Evolutionary conservation across 257 asterid genomes (phyloP).

Genomic region (Thymus quinquecostatus): DNA sequence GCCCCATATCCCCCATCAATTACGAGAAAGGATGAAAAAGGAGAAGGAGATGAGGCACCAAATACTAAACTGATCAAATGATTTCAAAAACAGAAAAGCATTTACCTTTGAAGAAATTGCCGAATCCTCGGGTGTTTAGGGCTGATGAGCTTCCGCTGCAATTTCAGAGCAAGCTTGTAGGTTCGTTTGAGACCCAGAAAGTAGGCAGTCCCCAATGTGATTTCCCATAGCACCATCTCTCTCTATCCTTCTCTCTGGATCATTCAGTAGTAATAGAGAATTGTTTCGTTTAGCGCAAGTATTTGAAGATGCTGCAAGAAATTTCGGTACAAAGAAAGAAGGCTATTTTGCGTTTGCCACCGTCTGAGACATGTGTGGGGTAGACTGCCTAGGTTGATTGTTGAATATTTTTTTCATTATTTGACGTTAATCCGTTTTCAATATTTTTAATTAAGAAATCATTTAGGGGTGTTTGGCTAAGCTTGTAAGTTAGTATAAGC

Average conservation of each 20-base stretch:
- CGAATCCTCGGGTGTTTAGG: slow-evolving; percentile 63
- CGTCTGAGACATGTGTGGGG: background rate
- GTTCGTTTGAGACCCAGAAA: slow-evolving; percentile 84
- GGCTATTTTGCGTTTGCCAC: background rate
- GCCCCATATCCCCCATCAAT: slow-evolving; percentile 7
- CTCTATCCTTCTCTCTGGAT: slow-evolving; percentile 19
- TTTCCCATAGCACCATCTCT: slow-evolving; percentile 91
- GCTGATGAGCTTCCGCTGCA: slow-evolving; percentile 74
- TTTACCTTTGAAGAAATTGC: slow-evolving; percentile 63
- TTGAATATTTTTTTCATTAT: background rate
- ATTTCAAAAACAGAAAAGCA: slow-evolving; percentile 1
- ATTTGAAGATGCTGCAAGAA: slow-evolving; percentile 18
- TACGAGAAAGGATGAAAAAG: background rate
- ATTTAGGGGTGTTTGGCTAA: no score
- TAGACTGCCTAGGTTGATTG: background rate
- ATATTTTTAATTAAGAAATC: no score
- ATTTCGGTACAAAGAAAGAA: background rate
- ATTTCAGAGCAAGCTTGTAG: slow-evolving; percentile 67
- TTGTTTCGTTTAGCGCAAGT: slow-evolving; percentile 43
- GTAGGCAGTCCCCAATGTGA: slow-evolving; percentile 86
- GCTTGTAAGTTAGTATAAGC: no score
- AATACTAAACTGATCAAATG: background rate
- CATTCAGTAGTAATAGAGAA: background rate
- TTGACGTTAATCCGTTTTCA: no score
- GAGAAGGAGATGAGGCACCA: background rate